Conservation (phyloP, 768 basidiomycete genomes). For the Arthromyces matolae region DNA sequence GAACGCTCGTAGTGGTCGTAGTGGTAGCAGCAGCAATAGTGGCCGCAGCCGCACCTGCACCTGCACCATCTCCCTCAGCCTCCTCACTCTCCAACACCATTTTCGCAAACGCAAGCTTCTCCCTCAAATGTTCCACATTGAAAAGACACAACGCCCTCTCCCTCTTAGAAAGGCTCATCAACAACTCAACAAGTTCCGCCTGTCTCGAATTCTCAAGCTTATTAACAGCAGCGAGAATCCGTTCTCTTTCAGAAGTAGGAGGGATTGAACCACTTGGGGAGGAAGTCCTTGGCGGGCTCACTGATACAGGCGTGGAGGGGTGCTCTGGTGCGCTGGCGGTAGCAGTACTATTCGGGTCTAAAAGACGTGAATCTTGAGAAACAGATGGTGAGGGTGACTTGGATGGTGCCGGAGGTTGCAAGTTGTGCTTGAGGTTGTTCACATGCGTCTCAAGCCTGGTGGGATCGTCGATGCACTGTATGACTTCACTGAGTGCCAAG, state of each 20-base stretch:
- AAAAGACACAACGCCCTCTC: slow-evolving; percentile 91
- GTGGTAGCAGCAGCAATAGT: too few relatives aligned
- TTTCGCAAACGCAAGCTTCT: slow-evolving; percentile 80
- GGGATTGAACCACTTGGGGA: slow-evolving; percentile 68
- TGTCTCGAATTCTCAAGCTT: slow-evolving; percentile 61
- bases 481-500: slow-evolving; percentile 71
- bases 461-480: slow-evolving; percentile 71
- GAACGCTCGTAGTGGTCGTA: too few relatives aligned
- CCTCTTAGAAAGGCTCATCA: slow-evolving; percentile 84
- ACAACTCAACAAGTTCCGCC: slow-evolving; percentile 65
- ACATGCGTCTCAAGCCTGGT: slow-evolving; percentile 65
- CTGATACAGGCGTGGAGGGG: slow-evolving; percentile 80
- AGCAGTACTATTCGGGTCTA: slow-evolving; percentile 62
- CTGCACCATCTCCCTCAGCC: slow-evolving; percentile 38
- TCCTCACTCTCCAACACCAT: slow-evolving; percentile 74
- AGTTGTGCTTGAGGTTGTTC: slow-evolving; percentile 31
- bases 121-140: slow-evolving; percentile 73
- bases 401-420: slow-evolving; percentile 38
- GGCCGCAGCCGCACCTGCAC: background rate
- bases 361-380: slow-evolving; percentile 69
- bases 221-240: slow-evolving; percentile 63
- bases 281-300: slow-evolving; percentile 77
- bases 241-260: slow-evolving; percentile 66
- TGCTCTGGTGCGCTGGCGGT: slow-evolving; percentile 90
- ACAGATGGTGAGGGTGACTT: slow-evolving; percentile 52